Conservation (phyloP, 129 eudicot genomes). For the Artemisia annua region DNA sequence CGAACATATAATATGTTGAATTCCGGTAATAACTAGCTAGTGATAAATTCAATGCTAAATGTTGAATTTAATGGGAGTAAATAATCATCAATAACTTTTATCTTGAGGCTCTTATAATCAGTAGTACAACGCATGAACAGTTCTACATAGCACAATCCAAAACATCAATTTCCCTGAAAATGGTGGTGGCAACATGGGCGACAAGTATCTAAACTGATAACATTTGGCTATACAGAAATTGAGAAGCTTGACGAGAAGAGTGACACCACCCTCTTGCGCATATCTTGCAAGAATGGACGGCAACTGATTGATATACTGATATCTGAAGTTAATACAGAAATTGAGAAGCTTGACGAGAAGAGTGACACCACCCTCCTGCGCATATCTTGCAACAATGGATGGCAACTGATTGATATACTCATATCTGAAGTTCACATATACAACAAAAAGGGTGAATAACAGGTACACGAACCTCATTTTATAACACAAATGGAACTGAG, state of each 20-base stretch:
- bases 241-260: constrained; percentile 27
- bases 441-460: background rate
- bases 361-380: constrained; percentile 25
- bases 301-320: constrained; percentile 2
- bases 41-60: background rate
- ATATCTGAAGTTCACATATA: background rate
- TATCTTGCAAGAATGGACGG: background rate
- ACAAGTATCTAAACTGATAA: constrained; percentile 30
- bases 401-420: constrained; percentile 1
- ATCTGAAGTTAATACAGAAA: constrained; percentile 31
- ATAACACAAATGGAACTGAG: background rate
- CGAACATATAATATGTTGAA: too few relatives aligned
- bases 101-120: background rate
- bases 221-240: constrained; percentile 33
- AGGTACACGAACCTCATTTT: constrained; percentile 11
- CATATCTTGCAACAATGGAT: background rate
- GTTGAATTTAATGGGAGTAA: background rate
- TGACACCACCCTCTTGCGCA: constrained; percentile 19
- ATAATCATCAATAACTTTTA: background rate
- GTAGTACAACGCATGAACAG: constrained; percentile 3
- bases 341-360: constrained; percentile 27
- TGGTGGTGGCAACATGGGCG: constrained; percentile 15
- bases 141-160: constrained; percentile 28
- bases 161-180: constrained; percentile 21
- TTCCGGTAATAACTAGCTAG: too few relatives aligned